Evolutionary conservation across 306 rosid genomes (phyloP).

Genomic region (Aeschynomene evenia): DNA sequence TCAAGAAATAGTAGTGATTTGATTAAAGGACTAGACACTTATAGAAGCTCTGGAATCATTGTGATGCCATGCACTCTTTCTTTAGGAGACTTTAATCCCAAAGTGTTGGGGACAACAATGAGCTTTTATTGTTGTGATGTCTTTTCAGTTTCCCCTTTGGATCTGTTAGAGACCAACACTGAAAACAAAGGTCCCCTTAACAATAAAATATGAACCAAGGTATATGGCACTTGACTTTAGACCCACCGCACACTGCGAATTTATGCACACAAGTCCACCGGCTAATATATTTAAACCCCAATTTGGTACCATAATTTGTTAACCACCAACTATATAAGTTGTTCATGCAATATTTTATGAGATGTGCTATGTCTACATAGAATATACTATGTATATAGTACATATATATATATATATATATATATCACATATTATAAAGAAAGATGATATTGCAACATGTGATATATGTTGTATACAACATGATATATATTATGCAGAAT

Average conservation of each 20-base stretch:
- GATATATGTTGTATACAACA: no score
- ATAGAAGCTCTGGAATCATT: constrained; percentile 22
- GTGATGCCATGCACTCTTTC: constrained; percentile 13
- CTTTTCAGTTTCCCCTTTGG: constrained; percentile 32
- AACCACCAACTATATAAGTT: not conserved
- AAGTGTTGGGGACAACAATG: constrained; percentile 42
- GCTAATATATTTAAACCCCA: no score
- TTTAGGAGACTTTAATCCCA: constrained; percentile 20
- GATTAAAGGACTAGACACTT: not conserved
- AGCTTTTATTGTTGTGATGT: constrained; percentile 25
- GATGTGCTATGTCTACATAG: no score
- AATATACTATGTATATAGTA: no score
- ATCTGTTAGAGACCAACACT: constrained; percentile 39
- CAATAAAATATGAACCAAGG: not conserved
- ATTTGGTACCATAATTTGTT: constrained; percentile 21
- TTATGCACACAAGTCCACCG: no score
- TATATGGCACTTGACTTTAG: not conserved
- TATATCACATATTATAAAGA: no score
- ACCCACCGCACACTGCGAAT: not conserved
- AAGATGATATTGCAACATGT: no score
- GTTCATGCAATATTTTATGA: no score
- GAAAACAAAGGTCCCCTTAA: constrained; percentile 40
- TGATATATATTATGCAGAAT: no score
- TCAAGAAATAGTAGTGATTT: constrained; percentile 32
- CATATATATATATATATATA: no score